Evolutionary conservation across 306 rosid genomes (phyloP).

Genomic region (Sphenostylis stenocarpa): DNA sequence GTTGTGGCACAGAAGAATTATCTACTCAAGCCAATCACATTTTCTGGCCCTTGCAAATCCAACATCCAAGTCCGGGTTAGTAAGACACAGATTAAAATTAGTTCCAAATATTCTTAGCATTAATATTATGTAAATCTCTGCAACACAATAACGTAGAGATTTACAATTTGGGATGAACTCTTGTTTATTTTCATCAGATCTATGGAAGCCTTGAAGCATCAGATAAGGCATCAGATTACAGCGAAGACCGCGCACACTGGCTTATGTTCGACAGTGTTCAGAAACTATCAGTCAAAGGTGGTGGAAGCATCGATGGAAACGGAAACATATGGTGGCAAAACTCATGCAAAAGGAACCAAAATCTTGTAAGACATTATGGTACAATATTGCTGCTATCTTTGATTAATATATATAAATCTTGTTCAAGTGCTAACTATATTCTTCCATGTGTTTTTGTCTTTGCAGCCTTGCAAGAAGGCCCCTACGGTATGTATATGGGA

Average conservation of each 20-base stretch:
- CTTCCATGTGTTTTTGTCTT: conserved; percentile 11
- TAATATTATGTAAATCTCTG: not conserved
- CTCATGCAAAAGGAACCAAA: conserved; percentile 54
- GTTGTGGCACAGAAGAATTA: conserved; percentile 52
- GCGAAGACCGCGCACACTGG: conserved; percentile 47
- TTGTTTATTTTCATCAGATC: conserved; percentile 32
- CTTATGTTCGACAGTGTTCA: conserved; percentile 47
- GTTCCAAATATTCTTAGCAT: not conserved
- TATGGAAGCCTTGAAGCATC: conserved; percentile 63
- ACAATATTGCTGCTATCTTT: not conserved
- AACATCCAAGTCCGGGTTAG: conserved; percentile 44
- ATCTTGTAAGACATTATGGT: not conserved
- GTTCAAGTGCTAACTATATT: not conserved
- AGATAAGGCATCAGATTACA: conserved; percentile 46
- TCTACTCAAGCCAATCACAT: conserved; percentile 54
- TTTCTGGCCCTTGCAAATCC: conserved; percentile 76
- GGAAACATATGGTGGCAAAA: conserved; percentile 77
- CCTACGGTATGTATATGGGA: conserved; percentile 66
- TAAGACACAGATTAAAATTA: not conserved
- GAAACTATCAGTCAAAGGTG: conserved; percentile 52
- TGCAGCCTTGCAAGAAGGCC: conserved; percentile 83
- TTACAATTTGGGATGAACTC: not conserved
- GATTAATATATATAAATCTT: not conserved
- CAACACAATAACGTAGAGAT: not conserved
- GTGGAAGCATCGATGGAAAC: conserved; percentile 75